Evolutionary conservation across 441 rosid species (phyloP).

Genomic region (Pelargonium myrrhifolium): DNA sequence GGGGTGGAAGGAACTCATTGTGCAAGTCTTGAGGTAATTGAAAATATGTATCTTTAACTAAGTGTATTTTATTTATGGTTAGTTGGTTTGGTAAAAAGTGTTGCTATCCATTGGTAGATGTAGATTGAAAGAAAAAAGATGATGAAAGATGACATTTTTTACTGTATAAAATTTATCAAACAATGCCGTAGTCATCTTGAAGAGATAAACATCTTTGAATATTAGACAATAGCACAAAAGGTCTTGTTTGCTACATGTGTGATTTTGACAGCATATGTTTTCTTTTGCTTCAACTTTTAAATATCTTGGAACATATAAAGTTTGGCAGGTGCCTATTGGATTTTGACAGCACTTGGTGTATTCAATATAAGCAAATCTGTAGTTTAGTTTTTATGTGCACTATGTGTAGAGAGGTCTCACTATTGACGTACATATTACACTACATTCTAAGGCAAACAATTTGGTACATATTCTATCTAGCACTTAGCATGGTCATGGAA

Average conservation of each 20-base stretch:
- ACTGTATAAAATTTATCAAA: not conserved
- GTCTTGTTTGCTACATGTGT: not conserved
- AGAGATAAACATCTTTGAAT: not conserved
- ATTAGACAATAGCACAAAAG: not conserved
- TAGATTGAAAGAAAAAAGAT: not conserved
- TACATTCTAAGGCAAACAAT: not conserved
- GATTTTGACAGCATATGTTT: not conserved
- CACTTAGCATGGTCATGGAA: slow-evolving; percentile 1
- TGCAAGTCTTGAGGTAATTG: not conserved
- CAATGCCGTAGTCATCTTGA: not conserved
- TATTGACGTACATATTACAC: no score
- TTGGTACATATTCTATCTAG: not conserved
- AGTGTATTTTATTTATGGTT: not conserved
- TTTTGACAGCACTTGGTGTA: no score
- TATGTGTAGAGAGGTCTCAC: no score
- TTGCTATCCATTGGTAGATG: not conserved
- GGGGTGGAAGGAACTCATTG: not conserved
- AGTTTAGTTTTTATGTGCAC: no score
- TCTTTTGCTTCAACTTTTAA: not conserved
- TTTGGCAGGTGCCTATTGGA: no score
- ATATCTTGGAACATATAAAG: not conserved
- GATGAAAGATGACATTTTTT: not conserved
- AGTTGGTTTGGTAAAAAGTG: not conserved
- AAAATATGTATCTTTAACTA: not conserved
- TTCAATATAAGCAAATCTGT: no score